These are phyloP conservation scores for Murraya paniculata DNA, from an alignment of 345 rosid species.

Conservation along the genomic window DNA sequence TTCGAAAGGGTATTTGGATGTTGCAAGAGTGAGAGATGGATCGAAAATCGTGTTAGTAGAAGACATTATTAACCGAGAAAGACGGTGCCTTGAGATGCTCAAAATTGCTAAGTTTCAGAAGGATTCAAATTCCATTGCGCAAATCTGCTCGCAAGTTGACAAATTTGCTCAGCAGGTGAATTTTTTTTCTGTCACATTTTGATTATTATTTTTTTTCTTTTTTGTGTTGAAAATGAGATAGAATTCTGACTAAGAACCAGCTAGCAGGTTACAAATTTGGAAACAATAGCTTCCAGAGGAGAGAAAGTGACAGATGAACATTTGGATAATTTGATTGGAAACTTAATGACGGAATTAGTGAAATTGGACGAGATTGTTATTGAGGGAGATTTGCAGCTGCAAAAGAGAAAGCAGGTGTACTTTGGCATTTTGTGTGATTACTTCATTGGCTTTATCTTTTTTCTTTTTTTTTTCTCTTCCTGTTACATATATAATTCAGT, in stretches of 20 bases:
- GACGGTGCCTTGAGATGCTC: constrained; percentile 47
- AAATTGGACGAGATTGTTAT: constrained; percentile 45
- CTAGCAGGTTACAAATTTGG: constrained; percentile 38
- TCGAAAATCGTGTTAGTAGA: constrained; percentile 51
- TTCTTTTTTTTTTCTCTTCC: too few relatives aligned
- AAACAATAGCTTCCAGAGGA: constrained; percentile 31
- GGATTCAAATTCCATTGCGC: constrained; percentile 41
- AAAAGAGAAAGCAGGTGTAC: constrained; percentile 58
- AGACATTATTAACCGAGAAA: constrained; percentile 45
- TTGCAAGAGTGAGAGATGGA: constrained; percentile 47
- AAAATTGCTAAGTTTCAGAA: constrained; percentile 44
- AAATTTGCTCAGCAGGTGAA: constrained; percentile 38
- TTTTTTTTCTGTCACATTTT: neutral
- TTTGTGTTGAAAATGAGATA: neutral
- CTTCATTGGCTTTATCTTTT: neutral
- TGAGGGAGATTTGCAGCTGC: constrained; percentile 50
- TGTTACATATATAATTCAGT: neutral
- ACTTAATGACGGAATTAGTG: constrained; percentile 45
- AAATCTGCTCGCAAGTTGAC: constrained; percentile 44
- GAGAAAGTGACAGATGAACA: constrained; percentile 35
- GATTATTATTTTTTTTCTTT: neutral
- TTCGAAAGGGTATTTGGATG: constrained; percentile 50
- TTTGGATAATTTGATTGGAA: constrained; percentile 37
- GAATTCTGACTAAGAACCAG: neutral
- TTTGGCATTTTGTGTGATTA: neutral